Base-by-base conservation (phyloP, 768 basidiomycete genomes). In the Leccinum subgranulosum region DNA sequence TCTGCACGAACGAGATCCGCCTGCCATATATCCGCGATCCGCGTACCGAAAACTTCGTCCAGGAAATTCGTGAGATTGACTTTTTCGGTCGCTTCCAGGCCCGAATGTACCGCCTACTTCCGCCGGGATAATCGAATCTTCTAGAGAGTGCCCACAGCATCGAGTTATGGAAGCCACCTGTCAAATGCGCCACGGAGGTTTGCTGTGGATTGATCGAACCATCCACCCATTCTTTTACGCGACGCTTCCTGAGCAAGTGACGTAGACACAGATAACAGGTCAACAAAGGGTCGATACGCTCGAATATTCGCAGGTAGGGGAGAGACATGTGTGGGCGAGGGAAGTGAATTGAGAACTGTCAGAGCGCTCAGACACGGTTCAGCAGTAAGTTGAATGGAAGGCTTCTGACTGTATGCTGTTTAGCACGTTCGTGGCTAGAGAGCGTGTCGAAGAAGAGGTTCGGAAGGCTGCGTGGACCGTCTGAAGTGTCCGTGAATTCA, bases 201-300 rank as follows among this genome's bases (percentile, higher is more conserved):
- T 45, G 75, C 61, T 25, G 76, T 71, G 1, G 86, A 83, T 28
- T 80, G 77, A 33, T 70, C 64, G 67, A 91, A 86, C 92, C 92
- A 95, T 36, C 76, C 77, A 5, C 75, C 69, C 12, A 92, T n/a
- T n/a, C 79, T 83, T 17, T 75, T 68, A 19, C 69, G 60, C 49
- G 89, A 73, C 27, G 76, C 69, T 1, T 70, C 63, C 46, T 75
- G 76, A 4, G 81, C 69, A 23, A 86, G 70, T 3, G 77, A 76
- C 19, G 84, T 78, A 3, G 84, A 82, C 0, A 83, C 69, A 1
- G 89, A 84, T 8, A 78, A 75, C 7, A 86, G 74, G 64, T 94
- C 88, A 59, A 96, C 82, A 69, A 91, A 95, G 10, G 94, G 94
- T 64, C 86, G 90, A 72, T 94, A 97, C 6, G 82, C 79, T 61